Percentiles rank a stretch among this genome's conserved stretches.
These are phyloP conservation scores for Tausonia pullulans DNA, from an alignment of 1,284 basidiomycete species.

Conservation along the genomic window DNA sequence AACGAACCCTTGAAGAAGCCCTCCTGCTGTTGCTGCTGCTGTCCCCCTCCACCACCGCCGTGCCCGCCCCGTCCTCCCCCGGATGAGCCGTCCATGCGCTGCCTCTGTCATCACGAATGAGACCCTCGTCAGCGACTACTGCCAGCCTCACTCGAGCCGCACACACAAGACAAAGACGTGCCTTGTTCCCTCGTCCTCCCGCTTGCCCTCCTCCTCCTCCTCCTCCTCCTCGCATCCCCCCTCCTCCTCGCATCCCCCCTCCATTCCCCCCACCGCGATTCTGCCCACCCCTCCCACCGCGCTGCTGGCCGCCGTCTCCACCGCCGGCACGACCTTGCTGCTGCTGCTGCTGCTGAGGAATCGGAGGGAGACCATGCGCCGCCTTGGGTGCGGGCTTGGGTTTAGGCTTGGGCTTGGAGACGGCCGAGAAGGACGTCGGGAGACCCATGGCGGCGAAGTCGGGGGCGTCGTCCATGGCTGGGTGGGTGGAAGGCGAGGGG, in stretches of 20 bases:
- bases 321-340: constrained; percentile 78
- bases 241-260: constrained; percentile 63
- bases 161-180: not conserved
- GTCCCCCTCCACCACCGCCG: not conserved
- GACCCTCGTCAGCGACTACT: too few relatives aligned
- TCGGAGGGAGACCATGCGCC: not conserved
- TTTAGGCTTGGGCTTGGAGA: not conserved
- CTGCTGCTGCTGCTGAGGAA: constrained; percentile 69
- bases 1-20: too few relatives aligned
- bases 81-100: not conserved
- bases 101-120: too few relatives aligned
- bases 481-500: not conserved
- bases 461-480: not conserved
- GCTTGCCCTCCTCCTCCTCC: not conserved
- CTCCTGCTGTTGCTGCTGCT: not conserved
- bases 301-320: constrained; percentile 50
- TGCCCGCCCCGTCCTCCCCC: not conserved
- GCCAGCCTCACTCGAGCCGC: not conserved
- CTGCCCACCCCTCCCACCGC: constrained; percentile 36
- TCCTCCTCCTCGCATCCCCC: constrained; percentile 40
- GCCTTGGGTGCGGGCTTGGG: not conserved
- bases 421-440: not conserved
- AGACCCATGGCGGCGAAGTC: not conserved
- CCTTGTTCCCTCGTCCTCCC: not conserved
- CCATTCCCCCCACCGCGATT: constrained; percentile 14